A percentile compares a stretch with the other conserved stretches of the same genome.
These are phyloP conservation scores for Endotrypanum monterogeii DNA, from an alignment of 208 protist species.

Conservation along the genomic window DNA sequence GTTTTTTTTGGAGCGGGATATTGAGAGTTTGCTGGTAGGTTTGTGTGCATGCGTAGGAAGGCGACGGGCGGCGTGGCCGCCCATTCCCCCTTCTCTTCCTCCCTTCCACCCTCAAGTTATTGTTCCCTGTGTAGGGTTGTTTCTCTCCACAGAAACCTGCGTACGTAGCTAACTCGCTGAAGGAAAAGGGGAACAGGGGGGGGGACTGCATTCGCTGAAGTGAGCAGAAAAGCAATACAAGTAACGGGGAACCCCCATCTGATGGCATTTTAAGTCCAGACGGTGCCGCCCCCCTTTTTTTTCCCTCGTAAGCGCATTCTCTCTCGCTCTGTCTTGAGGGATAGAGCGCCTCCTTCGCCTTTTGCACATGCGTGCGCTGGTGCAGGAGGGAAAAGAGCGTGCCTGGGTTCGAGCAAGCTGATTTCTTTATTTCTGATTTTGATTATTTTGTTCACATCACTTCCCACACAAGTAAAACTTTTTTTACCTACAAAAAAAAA, in stretches of 20 bases:
- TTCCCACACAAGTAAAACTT: neutral
- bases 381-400: neutral
- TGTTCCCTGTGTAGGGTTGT: neutral
- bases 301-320: neutral
- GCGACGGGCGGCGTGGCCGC: neutral
- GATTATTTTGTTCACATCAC: neutral
- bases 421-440: slow-evolving; percentile 4
- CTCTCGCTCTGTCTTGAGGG: neutral
- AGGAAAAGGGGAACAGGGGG: neutral
- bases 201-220: slow-evolving; percentile 9
- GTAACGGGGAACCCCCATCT: slow-evolving; percentile 3
- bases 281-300: neutral
- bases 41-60: neutral
- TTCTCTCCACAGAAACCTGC: neutral
- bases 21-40: neutral
- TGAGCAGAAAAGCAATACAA: slow-evolving; percentile 13
- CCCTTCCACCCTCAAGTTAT: neutral
- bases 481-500: neutral
- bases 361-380: neutral
- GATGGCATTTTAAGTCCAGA: neutral
- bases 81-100: neutral
- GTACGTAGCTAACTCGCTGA: neutral
- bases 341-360: neutral
- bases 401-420: neutral
- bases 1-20: too few relatives aligned